Conservation (phyloP, 2,329 filamentous ascomycete genomes). For the Knoxdaviesia capensis region DNA sequence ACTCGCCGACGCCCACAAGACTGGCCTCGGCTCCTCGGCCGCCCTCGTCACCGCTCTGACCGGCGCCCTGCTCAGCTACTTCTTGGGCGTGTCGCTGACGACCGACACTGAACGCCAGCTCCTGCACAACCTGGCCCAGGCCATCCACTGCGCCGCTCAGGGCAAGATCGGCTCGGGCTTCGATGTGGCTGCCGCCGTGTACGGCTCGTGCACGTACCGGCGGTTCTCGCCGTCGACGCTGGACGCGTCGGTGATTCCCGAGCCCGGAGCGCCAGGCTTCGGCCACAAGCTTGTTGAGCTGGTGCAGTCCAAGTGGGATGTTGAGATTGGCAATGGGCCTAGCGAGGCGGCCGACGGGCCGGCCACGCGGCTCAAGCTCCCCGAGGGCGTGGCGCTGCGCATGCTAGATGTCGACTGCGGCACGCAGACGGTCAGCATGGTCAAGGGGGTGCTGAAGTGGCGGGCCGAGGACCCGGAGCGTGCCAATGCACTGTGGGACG, state of each 20-base stretch:
- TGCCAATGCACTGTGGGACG: slow-evolving; percentile 47
- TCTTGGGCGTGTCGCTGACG: slow-evolving; percentile 29
- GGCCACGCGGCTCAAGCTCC: slow-evolving; percentile 35
- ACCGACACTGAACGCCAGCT: slow-evolving; percentile 19
- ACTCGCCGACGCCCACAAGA: slow-evolving; percentile 72
- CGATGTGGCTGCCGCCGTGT: slow-evolving; percentile 83
- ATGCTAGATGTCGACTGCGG: slow-evolving; percentile 97
- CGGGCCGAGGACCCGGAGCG: slow-evolving; percentile 39
- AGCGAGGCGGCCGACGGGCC: too few relatives aligned
- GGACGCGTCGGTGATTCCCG: slow-evolving; percentile 31
- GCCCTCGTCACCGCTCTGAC: slow-evolving; percentile 81
- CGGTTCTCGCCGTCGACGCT: slow-evolving; percentile 77
- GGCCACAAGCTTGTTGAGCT: slow-evolving; percentile 39
- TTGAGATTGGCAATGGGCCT: slow-evolving; percentile 44
- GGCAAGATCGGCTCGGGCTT: slow-evolving; percentile 94
- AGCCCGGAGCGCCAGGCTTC: slow-evolving; percentile 47
- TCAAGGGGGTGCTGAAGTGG: slow-evolving; percentile 79
- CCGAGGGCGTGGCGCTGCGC: slow-evolving; percentile 52
- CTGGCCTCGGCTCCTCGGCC: slow-evolving; percentile 83
- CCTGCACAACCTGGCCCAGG: slow-evolving; percentile 86
- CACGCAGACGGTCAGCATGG: slow-evolving; percentile 86
- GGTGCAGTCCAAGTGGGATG: slow-evolving; percentile 55
- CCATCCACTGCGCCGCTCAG: slow-evolving; percentile 85
- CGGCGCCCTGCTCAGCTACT: slow-evolving; percentile 56
- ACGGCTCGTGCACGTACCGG: slow-evolving; percentile 74